Percentiles rank a stretch among this genome's conserved stretches.
These are phyloP conservation scores for Leucoagaricus sp. DNA, from an alignment of 1,284 basidiomycete genomes.

Conservation along the genomic window DNA sequence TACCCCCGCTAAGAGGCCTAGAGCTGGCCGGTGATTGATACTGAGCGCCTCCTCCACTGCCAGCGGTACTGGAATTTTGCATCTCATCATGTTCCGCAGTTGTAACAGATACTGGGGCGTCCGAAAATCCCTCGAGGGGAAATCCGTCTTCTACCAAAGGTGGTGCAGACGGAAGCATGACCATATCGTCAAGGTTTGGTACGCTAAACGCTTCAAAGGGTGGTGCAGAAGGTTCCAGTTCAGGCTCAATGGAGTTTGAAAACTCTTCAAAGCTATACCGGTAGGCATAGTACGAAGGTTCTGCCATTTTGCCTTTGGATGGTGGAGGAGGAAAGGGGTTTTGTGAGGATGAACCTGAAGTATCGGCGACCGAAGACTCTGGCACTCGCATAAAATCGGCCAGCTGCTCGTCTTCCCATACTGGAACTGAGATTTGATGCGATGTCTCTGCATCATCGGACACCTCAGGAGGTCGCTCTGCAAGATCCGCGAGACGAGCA, in stretches of 20 bases:
- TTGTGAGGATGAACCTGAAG: constrained; percentile 27
- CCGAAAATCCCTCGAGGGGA: neutral
- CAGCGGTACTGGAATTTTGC: constrained; percentile 24
- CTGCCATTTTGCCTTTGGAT: constrained; percentile 41
- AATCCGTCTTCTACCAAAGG: constrained; percentile 32
- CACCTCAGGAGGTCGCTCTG: constrained; percentile 53
- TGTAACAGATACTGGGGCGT: neutral
- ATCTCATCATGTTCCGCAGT: neutral
- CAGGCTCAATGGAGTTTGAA: constrained; percentile 30
- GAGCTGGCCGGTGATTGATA: neutral
- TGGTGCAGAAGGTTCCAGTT: constrained; percentile 43
- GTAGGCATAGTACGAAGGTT: constrained; percentile 40
- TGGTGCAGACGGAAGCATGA: constrained; percentile 32
- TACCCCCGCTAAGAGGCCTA: constrained; percentile 9
- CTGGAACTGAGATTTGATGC: constrained; percentile 37
- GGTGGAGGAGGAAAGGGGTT: constrained; percentile 42
- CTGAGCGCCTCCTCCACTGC: neutral
- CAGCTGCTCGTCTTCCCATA: constrained; percentile 44
- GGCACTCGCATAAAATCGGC: constrained; percentile 29
- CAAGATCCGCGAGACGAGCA: constrained; percentile 53
- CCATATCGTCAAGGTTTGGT: constrained; percentile 25
- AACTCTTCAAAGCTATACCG: constrained; percentile 42
- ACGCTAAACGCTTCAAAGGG: constrained; percentile 39
- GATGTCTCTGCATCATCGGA: constrained; percentile 16
- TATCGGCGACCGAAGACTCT: constrained; percentile 10